Percentiles rank a stretch among this genome's conserved stretches.
These are phyloP conservation scores for Davidsoniella virescens DNA, from an alignment of 2,329 filamentous ascomycete species.

Conservation along the genomic window DNA sequence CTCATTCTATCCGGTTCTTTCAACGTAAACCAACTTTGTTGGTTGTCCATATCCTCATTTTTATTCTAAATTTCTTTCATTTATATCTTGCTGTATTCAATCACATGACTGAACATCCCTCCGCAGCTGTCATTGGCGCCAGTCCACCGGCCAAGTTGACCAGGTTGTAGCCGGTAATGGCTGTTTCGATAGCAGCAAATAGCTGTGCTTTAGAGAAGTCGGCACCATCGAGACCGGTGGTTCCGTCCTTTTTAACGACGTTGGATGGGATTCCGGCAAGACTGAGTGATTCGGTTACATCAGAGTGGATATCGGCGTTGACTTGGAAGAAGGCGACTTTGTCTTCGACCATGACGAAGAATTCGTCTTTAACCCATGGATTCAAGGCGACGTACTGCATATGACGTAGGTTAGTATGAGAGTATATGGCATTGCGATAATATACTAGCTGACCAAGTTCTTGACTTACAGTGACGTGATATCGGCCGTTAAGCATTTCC, in stretches of 20 bases:
- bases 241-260: conserved; percentile 15
- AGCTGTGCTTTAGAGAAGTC: background rate
- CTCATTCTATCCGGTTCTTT: no score
- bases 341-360: conserved; percentile 12
- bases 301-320: conserved; percentile 15
- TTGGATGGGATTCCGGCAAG: conserved; percentile 15
- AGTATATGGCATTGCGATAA: background rate
- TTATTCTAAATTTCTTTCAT: background rate
- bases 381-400: conserved; percentile 5
- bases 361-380: conserved; percentile 5
- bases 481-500: conserved; percentile 5
- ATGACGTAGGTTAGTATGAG: background rate
- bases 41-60: background rate
- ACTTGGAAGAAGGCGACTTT: conserved; percentile 16
- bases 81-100: background rate
- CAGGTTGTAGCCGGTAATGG: conserved; percentile 9
- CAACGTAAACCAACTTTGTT: no score
- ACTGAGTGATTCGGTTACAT: conserved; percentile 15
- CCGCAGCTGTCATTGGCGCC: conserved; percentile 8
- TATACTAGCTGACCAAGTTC: background rate
- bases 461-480: conserved; percentile 6
- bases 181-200: conserved; percentile 7
- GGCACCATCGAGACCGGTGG: background rate
- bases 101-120: conserved; percentile 9
- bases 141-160: conserved; percentile 7